Percentiles rank a stretch among this genome's conserved stretches.
These are phyloP conservation scores for Colletotrichum coccodes DNA, from an alignment of 2,329 filamentous ascomycete species.

Conservation along the genomic window DNA sequence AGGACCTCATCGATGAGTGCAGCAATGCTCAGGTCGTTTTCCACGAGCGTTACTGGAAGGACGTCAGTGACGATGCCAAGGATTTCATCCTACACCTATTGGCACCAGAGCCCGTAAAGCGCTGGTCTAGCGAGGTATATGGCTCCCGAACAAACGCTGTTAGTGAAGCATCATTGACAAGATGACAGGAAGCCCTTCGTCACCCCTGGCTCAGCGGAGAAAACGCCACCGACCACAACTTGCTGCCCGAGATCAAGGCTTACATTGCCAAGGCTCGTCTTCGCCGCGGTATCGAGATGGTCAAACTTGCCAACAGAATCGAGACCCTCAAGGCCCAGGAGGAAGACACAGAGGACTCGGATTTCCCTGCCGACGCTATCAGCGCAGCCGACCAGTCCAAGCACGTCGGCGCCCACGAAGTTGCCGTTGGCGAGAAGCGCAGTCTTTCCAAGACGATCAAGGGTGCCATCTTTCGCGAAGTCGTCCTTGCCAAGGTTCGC, in stretches of 20 bases:
- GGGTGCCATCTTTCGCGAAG: constrained; percentile 88
- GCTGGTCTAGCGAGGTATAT: constrained; percentile 80
- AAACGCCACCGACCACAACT: constrained; percentile 93
- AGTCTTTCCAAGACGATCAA: constrained; percentile 62
- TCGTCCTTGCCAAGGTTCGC: constrained; percentile 91
- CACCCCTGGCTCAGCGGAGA: constrained; percentile 93
- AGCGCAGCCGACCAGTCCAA: constrained; percentile 61
- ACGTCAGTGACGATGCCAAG: constrained; percentile 95
- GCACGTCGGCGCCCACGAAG: constrained; percentile 35
- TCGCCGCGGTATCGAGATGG: constrained; percentile 91
- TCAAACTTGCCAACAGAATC: constrained; percentile 96
- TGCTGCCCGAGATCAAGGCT: constrained; percentile 95
- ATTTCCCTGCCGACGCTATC: constrained; percentile 72
- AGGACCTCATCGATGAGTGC: constrained; percentile 95
- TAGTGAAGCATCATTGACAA: background rate
- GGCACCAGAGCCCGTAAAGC: constrained; percentile 79
- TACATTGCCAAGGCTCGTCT: constrained; percentile 93
- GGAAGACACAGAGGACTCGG: constrained; percentile 81
- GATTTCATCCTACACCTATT: constrained; percentile 89
- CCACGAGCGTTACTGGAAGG: constrained; percentile 98
- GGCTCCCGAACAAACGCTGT: background rate
- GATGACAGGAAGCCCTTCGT: constrained; percentile 73
- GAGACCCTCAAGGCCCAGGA: constrained; percentile 94
- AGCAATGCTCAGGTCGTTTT: constrained; percentile 86
- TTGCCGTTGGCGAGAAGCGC: constrained; percentile 43